Evolutionary conservation across 345 rosid species (phyloP).

Genomic region (Salix brachista): DNA sequence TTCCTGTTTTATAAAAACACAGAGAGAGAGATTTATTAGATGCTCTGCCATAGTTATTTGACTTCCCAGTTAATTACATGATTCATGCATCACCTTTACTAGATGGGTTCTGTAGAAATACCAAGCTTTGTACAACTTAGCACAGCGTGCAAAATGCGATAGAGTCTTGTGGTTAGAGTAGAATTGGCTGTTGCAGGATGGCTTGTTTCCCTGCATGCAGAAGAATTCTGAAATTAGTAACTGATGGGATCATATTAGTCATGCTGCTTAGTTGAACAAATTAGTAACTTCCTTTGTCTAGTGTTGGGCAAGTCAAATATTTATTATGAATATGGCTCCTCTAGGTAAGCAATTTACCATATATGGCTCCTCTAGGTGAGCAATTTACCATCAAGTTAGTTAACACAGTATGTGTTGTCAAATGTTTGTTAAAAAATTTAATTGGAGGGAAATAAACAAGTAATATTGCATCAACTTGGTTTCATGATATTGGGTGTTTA

Average conservation of each 20-base stretch:
- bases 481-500: constrained; percentile 11
- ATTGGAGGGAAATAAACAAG: too few species aligned
- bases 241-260: constrained; percentile 5
- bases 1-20: constrained; percentile 37
- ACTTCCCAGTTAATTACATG: neutral
- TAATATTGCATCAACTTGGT: neutral
- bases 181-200: constrained; percentile 55
- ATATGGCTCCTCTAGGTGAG: too few species aligned
- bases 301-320: neutral
- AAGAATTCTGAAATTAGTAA: neutral
- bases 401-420: too few species aligned
- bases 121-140: constrained; percentile 66
- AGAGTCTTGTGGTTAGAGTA: constrained; percentile 51
- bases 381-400: too few species aligned
- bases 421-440: too few species aligned
- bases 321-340: too few species aligned
- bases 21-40: constrained; percentile 10
- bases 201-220: constrained; percentile 56
- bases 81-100: constrained; percentile 40
- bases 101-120: constrained; percentile 59
- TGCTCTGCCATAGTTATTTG: neutral
- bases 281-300: too few species aligned
- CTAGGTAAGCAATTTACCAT: too few species aligned
- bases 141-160: constrained; percentile 60
- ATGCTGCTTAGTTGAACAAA: neutral